Percentiles rank a stretch among this genome's conserved stretches.
Conservation (phyloP, 306 rosid genomes). For the Biancaea sappan region DNA sequence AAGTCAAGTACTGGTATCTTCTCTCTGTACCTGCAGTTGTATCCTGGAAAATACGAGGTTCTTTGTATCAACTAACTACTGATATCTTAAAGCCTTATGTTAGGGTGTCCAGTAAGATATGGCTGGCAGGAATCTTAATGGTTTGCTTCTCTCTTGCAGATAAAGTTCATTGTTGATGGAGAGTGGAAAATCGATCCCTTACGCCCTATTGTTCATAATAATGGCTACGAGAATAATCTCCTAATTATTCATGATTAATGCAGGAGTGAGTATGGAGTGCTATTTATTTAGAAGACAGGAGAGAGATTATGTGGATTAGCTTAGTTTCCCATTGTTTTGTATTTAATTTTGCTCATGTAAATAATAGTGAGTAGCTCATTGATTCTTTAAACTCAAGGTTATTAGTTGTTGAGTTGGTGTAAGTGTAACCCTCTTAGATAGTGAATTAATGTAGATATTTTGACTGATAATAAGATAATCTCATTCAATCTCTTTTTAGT, state of each 20-base stretch:
- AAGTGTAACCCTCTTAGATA: slow-evolving; percentile 20
- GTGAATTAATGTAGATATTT: slow-evolving; percentile 15
- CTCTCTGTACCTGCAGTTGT: slow-evolving; percentile 66
- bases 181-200: slow-evolving; percentile 86
- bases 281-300: background rate
- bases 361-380: slow-evolving; percentile 1
- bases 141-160: slow-evolving; percentile 48
- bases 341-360: background rate
- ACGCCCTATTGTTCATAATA: slow-evolving; percentile 61
- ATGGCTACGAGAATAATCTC: slow-evolving; percentile 69
- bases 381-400: background rate
- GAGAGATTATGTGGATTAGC: background rate
- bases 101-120: slow-evolving; percentile 7
- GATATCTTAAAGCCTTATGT: slow-evolving; percentile 14
- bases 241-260: slow-evolving; percentile 51
- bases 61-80: slow-evolving; percentile 18
- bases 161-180: slow-evolving; percentile 93
- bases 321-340: slow-evolving; percentile 13
- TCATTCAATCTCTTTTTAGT: slow-evolving; percentile 29
- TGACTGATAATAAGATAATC: slow-evolving; percentile 24
- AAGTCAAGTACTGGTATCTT: slow-evolving; percentile 66
- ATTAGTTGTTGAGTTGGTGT: background rate
- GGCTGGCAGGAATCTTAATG: background rate
- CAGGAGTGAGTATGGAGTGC: background rate
- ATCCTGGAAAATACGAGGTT: slow-evolving; percentile 96